Evolutionary conservation across 2,329 filamentous ascomycete genomes (phyloP).

Genomic region (Aspergillus thermomutatus): DNA sequence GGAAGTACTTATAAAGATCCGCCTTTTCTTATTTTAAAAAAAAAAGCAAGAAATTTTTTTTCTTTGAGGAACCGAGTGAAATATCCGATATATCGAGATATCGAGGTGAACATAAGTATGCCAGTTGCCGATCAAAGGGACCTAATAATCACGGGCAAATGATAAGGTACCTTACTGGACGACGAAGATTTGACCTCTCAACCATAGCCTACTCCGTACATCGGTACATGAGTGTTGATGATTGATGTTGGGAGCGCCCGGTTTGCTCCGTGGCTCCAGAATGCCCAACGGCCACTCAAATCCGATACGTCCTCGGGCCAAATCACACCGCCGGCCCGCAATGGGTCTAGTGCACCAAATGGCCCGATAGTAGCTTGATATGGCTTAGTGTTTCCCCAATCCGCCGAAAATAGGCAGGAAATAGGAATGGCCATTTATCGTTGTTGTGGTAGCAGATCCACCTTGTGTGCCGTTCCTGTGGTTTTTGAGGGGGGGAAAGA

Average conservation of each 20-base stretch:
- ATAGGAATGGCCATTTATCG: no score
- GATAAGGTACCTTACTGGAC: no score
- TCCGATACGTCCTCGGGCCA: constrained; percentile 10
- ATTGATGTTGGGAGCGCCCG: constrained; percentile 16
- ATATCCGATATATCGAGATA: no score
- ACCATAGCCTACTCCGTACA: no score
- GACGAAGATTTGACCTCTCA: not conserved
- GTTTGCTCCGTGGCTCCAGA: constrained; percentile 21
- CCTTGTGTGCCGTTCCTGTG: no score
- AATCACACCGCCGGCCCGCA: constrained; percentile 11
- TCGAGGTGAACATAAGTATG: not conserved
- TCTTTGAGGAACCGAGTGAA: not conserved
- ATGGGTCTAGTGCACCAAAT: constrained; percentile 6
- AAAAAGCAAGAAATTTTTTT: no score
- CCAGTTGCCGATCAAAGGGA: not conserved
- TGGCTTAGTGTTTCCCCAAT: not conserved
- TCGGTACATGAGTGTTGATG: not conserved
- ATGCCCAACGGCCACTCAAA: not conserved
- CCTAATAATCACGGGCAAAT: not conserved
- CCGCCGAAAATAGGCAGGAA: not conserved
- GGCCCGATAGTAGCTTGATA: not conserved
- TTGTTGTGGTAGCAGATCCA: no score
- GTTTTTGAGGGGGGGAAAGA: not conserved
- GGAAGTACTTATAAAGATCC: not conserved
- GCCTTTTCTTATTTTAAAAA: no score